A percentile compares a stretch with the other conserved stretches of the same genome.
These are phyloP conservation scores for Colletotrichum phormii DNA, from an alignment of 2,329 filamentous ascomycete species.

Conservation along the genomic window DNA sequence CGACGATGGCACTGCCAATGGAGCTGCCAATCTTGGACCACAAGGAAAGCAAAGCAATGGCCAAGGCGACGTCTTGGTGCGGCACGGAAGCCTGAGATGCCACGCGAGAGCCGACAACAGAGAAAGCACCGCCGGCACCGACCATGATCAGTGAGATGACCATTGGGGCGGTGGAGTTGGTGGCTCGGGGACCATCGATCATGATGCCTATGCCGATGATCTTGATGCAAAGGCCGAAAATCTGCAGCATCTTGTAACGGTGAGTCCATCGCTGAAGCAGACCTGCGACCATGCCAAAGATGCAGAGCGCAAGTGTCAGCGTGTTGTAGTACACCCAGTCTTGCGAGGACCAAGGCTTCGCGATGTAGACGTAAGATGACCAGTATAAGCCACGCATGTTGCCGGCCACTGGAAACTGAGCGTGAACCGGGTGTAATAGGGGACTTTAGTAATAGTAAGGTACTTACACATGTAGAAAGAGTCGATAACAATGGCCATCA, in stretches of 20 bases:
- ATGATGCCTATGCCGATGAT: slow-evolving; percentile 43
- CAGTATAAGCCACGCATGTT: slow-evolving; percentile 31
- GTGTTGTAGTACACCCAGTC: slow-evolving; percentile 36
- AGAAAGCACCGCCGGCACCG: slow-evolving; percentile 62
- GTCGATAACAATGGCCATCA: slow-evolving; percentile 33
- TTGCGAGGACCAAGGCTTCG: slow-evolving; percentile 32
- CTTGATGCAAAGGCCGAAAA: slow-evolving; percentile 41
- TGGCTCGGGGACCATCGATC: slow-evolving; percentile 29
- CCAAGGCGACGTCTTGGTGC: slow-evolving; percentile 29
- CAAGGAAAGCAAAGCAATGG: slow-evolving; percentile 24
- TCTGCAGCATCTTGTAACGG: slow-evolving; percentile 30
- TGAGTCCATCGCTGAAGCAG: slow-evolving; percentile 31
- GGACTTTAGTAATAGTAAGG: too few relatives aligned
- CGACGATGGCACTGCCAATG: slow-evolving; percentile 28
- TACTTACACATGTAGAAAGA: slow-evolving; percentile 31
- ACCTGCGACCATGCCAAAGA: slow-evolving; percentile 29
- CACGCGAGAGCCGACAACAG: slow-evolving; percentile 29
- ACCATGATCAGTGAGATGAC: slow-evolving; percentile 85
- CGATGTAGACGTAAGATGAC: slow-evolving; percentile 33
- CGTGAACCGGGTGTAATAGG: too few relatives aligned
- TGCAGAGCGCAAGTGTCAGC: slow-evolving; percentile 28
- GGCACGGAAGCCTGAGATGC: slow-evolving; percentile 27
- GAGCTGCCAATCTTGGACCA: slow-evolving; percentile 34
- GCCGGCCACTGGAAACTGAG: slow-evolving; percentile 21
- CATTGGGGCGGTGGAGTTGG: slow-evolving; percentile 48